phyloP scores from a whole-genome alignment of 2,329 filamentous ascomycete species.

The Xylariaceae sp. region DNA sequence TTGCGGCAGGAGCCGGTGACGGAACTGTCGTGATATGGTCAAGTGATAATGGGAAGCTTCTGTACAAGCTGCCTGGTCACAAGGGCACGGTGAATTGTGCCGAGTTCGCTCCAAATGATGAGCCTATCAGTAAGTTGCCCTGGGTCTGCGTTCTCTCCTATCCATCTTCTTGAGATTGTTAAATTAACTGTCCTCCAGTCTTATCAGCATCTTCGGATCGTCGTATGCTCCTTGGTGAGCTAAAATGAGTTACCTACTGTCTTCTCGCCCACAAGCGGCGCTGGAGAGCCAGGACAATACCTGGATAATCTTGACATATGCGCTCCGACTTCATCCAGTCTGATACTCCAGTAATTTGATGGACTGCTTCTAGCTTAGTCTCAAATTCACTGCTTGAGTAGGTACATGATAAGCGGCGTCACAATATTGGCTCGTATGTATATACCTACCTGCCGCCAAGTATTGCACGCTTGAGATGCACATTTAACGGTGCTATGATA shows the following conservation, averaged over 20 bases:
- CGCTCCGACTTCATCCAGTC: background rate
- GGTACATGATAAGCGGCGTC: background rate
- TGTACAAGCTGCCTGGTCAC: slow-evolving; percentile 94
- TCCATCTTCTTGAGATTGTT: background rate
- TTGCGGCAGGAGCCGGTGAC: slow-evolving; percentile 85
- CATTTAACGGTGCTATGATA: background rate
- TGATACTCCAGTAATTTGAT: background rate
- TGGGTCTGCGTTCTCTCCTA: background rate
- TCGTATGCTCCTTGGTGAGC: slow-evolving; percentile 75
- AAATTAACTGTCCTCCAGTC: slow-evolving; percentile 46
- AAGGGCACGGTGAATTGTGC: slow-evolving; percentile 94
- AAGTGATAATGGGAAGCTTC: slow-evolving; percentile 74
- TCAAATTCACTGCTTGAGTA: background rate
- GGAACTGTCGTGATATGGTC: slow-evolving; percentile 92
- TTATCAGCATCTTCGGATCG: slow-evolving; percentile 87
- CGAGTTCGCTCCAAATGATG: slow-evolving; percentile 77
- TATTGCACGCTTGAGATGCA: background rate
- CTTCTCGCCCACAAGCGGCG: background rate
- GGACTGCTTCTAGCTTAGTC: background rate
- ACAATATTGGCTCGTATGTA: background rate
- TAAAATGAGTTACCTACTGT: slow-evolving; percentile 48
- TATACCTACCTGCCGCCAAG: background rate
- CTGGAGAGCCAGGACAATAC: background rate
- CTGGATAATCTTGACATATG: background rate
- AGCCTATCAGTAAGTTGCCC: slow-evolving; percentile 73